Base-by-base conservation (phyloP, 139 green algal genomes). In the Monoraphidium neglectum region DNA sequence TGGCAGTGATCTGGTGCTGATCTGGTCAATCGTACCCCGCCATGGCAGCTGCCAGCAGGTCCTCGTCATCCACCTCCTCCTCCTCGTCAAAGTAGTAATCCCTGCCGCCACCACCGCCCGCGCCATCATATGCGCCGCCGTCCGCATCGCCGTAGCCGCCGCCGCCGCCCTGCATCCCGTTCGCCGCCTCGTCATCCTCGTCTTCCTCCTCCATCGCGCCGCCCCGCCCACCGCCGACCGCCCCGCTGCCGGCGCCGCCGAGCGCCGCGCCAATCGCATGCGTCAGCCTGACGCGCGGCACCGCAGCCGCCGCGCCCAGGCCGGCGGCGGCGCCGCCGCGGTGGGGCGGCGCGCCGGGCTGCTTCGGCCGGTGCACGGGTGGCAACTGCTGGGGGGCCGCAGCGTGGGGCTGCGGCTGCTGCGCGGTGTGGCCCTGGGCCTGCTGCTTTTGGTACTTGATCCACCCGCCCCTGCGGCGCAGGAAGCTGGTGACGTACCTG, bases 401-500 rank as follows among this genome's bases (percentile, higher is more conserved):
- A 28, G 56, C 36, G 1, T 57, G 43, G 35, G 71, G 73, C 67
- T 83, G 77, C 61, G 60, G 32, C 28, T 84, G 72, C 70, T 80
- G 78, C 51, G 30, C 37, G 68, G 77, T 69, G 51, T 62, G 46
- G 40, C 62, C 62, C 73, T 28, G 32, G 24, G 65, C 37, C 56
- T 80, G 75, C 75, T 74, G 65, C 54, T 75, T 69, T 51, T 85
- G 80, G 72, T 78, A 87, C 46, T 82, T 83, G 59, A 43, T 72
- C 77, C 77, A 83, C 23, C 82, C 82, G 10, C 82, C 82, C 15
- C 72, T 40, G 24, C 74, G 70, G 28, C 82, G 72, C 35, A 87
- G 33, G 77, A 83, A 87, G 54, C 54, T 76, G 51, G 51, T 82
- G 72, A 87, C 83, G 82, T 87, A 87, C 51, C 73, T 79, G 73